These are phyloP conservation scores for Ophiosphaerella herpotricha DNA, from an alignment of 2,329 filamentous ascomycete genomes.

Conservation along the genomic window DNA sequence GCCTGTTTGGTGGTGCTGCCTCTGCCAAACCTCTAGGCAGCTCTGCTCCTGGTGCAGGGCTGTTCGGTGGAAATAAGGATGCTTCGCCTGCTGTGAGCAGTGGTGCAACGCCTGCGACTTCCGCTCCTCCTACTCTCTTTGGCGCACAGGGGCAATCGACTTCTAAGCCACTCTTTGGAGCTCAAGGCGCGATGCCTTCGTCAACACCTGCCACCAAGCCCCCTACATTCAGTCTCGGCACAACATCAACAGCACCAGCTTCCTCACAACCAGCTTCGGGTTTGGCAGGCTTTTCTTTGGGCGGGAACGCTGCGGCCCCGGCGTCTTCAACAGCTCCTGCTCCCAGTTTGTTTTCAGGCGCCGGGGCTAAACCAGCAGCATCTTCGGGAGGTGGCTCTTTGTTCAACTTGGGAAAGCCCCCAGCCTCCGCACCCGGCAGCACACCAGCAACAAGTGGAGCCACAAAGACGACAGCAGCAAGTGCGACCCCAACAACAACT, in stretches of 20 bases:
- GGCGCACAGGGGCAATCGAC: slow-evolving; percentile 41
- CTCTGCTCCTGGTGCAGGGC: slow-evolving; percentile 20
- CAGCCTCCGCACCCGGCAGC: slow-evolving; percentile 17
- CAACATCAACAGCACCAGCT: slow-evolving; percentile 27
- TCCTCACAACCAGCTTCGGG: slow-evolving; percentile 27
- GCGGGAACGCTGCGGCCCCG: slow-evolving; percentile 25
- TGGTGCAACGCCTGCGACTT: slow-evolving; percentile 29
- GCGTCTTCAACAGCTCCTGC: slow-evolving; percentile 28
- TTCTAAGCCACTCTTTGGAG: slow-evolving; percentile 37
- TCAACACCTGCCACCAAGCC: slow-evolving; percentile 38
- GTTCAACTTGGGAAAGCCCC: slow-evolving; percentile 19
- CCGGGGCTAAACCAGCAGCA: slow-evolving; percentile 13
- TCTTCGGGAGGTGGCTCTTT: slow-evolving; percentile 20
- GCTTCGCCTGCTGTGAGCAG: slow-evolving; percentile 39
- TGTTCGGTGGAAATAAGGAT: slow-evolving; percentile 32
- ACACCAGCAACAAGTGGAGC: slow-evolving; percentile 25
- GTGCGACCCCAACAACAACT: slow-evolving; percentile 20
- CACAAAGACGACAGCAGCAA: slow-evolving; percentile 21
- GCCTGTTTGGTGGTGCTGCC: slow-evolving; percentile 34
- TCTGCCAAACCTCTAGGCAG: slow-evolving; percentile 29
- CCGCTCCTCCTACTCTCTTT: slow-evolving; percentile 27
- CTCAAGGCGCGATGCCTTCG: slow-evolving; percentile 33
- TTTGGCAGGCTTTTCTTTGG: slow-evolving; percentile 20
- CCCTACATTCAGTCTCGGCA: slow-evolving; percentile 32
- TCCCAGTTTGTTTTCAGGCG: slow-evolving; percentile 24